A percentile compares a stretch with the other conserved stretches of the same genome.
These are phyloP conservation scores for Chaetomium cochliodes DNA, from an alignment of 495 filamentous ascomycete genomes.

Conservation along the genomic window DNA sequence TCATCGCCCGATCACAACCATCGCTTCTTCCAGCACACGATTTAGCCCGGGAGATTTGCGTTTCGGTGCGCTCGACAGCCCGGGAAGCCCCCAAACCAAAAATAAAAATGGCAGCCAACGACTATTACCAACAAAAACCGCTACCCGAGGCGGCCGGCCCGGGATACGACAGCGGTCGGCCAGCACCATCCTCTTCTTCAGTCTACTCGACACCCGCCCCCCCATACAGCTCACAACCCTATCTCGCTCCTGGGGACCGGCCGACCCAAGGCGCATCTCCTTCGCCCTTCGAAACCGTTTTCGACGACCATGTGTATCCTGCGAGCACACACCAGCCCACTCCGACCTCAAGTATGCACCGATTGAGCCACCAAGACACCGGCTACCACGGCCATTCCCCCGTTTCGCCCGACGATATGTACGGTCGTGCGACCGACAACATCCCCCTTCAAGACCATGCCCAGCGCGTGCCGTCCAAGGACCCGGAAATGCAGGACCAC, in stretches of 20 bases:
- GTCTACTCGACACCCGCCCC: constrained; percentile 34
- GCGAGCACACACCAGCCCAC: constrained; percentile 42
- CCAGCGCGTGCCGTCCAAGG: constrained; percentile 35
- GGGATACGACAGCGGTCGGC: constrained; percentile 36
- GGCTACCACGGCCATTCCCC: constrained; percentile 55
- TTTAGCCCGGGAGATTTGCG: constrained; percentile 6
- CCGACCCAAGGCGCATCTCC: constrained; percentile 30
- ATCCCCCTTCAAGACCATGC: constrained; percentile 62
- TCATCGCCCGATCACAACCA: not conserved
- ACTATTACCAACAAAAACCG: constrained; percentile 67
- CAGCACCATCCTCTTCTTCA: constrained; percentile 46
- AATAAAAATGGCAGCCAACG: constrained; percentile 72
- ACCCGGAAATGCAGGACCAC: constrained; percentile 50
- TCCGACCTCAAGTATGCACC: constrained; percentile 42
- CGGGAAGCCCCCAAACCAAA: constrained; percentile 5
- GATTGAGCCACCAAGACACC: constrained; percentile 51
- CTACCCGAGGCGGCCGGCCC: constrained; percentile 35
- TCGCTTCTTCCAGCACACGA: not conserved
- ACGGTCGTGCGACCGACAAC: constrained; percentile 54
- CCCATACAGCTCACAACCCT: constrained; percentile 33
- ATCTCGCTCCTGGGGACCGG: constrained; percentile 30
- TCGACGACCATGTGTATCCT: constrained; percentile 62
- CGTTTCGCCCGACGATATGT: constrained; percentile 42
- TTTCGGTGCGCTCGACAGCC: constrained; percentile 8
- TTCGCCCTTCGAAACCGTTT: constrained; percentile 53